phyloP scores from a whole-genome alignment of 306 rosid genomes.

The Lablab purpureus region DNA sequence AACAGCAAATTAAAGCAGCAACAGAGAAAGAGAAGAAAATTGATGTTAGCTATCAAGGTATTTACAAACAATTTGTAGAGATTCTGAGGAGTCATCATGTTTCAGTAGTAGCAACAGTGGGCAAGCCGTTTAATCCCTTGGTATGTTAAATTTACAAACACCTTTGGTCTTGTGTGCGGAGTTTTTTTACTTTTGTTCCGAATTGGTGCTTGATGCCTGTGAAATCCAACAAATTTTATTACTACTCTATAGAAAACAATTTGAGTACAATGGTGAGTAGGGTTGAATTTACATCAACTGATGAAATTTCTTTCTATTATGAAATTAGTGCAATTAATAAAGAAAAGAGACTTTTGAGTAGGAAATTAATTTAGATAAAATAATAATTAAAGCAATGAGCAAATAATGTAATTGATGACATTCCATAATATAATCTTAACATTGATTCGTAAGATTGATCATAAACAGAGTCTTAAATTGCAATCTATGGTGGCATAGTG shows the following conservation, averaged over 20 bases:
- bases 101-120: slow-evolving; percentile 74
- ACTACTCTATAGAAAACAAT: background rate
- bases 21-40: slow-evolving; percentile 86
- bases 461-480: background rate
- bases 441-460: background rate
- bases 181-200: slow-evolving; percentile 15
- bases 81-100: slow-evolving; percentile 75
- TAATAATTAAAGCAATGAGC: background rate
- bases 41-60: slow-evolving; percentile 87
- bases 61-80: slow-evolving; percentile 95
- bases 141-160: slow-evolving; percentile 58
- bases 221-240: background rate
- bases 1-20: slow-evolving; percentile 66
- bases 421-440: background rate
- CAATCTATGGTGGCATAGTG: background rate
- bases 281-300: background rate
- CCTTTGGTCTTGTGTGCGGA: slow-evolving; percentile 7
- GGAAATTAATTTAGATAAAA: background rate
- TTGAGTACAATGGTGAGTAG: background rate
- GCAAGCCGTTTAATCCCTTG: slow-evolving; percentile 88
- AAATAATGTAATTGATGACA: background rate
- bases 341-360: background rate
- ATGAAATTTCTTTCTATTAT: background rate
- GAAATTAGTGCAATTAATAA: background rate
- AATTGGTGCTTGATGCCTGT: background rate